These are phyloP conservation scores for Conoideocrella luteorostrata DNA, from an alignment of 2,329 filamentous ascomycete species.

Conservation along the genomic window DNA sequence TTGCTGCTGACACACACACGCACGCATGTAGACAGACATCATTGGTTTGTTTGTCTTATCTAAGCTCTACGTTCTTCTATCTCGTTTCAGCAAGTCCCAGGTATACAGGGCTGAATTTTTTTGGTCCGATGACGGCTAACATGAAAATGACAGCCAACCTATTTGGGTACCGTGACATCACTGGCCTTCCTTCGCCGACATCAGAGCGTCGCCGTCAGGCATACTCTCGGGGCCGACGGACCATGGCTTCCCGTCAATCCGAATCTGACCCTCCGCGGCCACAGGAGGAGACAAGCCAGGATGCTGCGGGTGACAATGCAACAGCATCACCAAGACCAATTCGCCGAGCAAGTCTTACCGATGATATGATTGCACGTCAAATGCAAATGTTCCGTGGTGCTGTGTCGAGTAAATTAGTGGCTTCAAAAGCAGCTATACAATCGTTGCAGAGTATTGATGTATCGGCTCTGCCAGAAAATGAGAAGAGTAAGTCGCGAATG, in stretches of 20 bases:
- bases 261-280: constrained; percentile 17
- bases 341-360: constrained; percentile 10
- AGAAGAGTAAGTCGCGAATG: constrained; percentile 39
- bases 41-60: no score
- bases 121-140: neutral
- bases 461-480: constrained; percentile 36
- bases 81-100: no score
- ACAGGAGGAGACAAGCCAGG: constrained; percentile 14
- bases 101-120: neutral
- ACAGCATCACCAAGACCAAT: neutral
- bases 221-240: constrained; percentile 21
- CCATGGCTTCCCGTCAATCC: constrained; percentile 16
- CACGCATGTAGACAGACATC: no score
- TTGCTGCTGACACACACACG: no score
- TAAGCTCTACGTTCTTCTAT: no score
- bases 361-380: constrained; percentile 31
- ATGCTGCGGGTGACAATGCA: neutral
- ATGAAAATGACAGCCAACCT: neutral
- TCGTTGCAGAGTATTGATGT: constrained; percentile 41
- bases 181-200: constrained; percentile 13
- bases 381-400: constrained; percentile 42
- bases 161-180: neutral
- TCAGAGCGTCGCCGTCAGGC: constrained; percentile 20
- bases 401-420: constrained; percentile 37
- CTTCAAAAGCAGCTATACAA: constrained; percentile 39